Conservation (phyloP, 306 rosid species). For the Vigna radiata region DNA sequence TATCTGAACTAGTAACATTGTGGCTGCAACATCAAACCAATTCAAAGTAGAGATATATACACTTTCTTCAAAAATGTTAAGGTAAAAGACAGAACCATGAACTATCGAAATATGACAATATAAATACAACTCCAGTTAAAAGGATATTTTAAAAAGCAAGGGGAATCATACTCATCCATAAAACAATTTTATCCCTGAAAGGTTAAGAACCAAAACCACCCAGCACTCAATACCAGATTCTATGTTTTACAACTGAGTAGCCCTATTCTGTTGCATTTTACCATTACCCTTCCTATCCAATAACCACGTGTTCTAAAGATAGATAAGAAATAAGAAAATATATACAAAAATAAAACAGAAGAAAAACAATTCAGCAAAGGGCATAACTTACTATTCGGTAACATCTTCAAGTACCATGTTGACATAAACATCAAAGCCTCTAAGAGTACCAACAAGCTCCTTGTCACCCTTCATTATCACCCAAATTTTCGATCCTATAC, state of each 20-base stretch:
- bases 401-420: constrained; percentile 99
- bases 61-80: neutral
- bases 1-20: neutral
- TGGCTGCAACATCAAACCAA: neutral
- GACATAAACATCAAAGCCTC: constrained; percentile 95
- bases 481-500: constrained; percentile 98
- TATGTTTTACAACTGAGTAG: no score
- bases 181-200: constrained; percentile 8
- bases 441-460: constrained; percentile 96
- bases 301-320: neutral
- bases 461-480: constrained; percentile 99
- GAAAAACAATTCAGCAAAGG: neutral
- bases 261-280: no score
- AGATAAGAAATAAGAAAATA: neutral
- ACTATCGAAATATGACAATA: neutral
- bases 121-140: neutral
- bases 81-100: neutral
- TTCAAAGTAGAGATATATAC: constrained; percentile 14
- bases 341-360: neutral
- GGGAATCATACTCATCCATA: neutral
- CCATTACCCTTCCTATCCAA: no score
- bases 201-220: no score
- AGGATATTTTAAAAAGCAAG: neutral
- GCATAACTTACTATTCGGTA: constrained; percentile 79
- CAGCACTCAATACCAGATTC: no score